A percentile compares a stretch with the other conserved stretches of the same genome.
These are phyloP conservation scores for Saccharomycopsis capsularis DNA, from an alignment of 805 yeast genomes.

Conservation along the genomic window DNA sequence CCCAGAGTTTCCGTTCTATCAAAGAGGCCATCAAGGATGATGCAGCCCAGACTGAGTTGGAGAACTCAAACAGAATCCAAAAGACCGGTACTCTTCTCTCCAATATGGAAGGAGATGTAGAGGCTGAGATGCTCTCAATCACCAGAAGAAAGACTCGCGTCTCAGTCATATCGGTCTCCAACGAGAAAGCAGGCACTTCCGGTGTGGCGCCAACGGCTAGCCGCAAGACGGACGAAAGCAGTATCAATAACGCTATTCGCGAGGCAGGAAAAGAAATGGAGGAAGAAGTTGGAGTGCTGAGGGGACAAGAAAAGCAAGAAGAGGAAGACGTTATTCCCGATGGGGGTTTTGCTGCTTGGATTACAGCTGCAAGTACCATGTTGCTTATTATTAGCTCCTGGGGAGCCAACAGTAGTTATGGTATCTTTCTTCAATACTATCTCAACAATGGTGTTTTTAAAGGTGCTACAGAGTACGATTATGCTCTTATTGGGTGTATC, in stretches of 20 bases:
- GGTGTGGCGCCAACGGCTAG: neutral
- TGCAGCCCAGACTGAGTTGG: neutral
- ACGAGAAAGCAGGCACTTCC: neutral
- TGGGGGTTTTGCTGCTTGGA: conserved; percentile 45
- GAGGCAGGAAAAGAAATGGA: neutral
- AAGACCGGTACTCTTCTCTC: neutral
- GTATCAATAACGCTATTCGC: neutral
- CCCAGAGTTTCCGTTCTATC: neutral
- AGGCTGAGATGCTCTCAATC: neutral
- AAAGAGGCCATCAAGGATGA: conserved; percentile 5
- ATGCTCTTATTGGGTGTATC: conserved; percentile 51
- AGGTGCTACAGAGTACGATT: conserved; percentile 45
- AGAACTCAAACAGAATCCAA: neutral
- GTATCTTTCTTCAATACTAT: conserved; percentile 47
- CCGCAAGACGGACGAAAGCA: too few relatives aligned
- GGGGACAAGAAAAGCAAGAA: neutral
- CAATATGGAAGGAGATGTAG: conserved; percentile 6
- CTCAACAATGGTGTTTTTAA: conserved; percentile 35
- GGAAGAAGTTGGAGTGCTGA: too few relatives aligned
- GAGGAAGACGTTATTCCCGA: conserved; percentile 28
- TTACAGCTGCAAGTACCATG: conserved; percentile 33
- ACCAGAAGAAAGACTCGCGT: neutral
- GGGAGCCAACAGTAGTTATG: conserved; percentile 50
- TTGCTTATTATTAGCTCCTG: conserved; percentile 36
- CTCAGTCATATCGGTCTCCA: neutral